These are phyloP conservation scores for Colletotrichum sp. DNA, from an alignment of 2,329 filamentous ascomycete genomes.

Conservation along the genomic window DNA sequence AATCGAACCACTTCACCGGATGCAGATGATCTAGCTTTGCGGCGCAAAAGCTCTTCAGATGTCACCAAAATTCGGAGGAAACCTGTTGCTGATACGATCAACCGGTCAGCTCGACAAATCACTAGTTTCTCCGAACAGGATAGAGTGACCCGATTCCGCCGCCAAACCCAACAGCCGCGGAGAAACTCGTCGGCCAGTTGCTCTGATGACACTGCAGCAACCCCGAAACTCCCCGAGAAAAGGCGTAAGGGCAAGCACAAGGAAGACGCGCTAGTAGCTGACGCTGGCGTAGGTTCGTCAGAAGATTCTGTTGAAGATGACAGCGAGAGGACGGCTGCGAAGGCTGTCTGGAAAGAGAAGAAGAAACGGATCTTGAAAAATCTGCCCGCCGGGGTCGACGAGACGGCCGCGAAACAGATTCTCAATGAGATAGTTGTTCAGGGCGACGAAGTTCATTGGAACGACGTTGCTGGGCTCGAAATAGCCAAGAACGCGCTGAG, in stretches of 20 bases:
- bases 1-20: background rate
- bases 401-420: constrained; percentile 84
- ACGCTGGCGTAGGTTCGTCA: constrained; percentile 51
- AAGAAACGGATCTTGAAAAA: constrained; percentile 74
- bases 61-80: constrained; percentile 5
- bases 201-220: background rate
- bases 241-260: constrained; percentile 31
- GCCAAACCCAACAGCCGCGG: background rate
- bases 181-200: constrained; percentile 1
- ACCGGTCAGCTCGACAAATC: background rate
- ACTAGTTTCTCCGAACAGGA: constrained; percentile 12
- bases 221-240: background rate
- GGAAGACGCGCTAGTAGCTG: constrained; percentile 39
- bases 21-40: background rate
- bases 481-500: constrained; percentile 90
- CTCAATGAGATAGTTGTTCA: constrained; percentile 95
- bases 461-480: constrained; percentile 89
- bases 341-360: constrained; percentile 63
- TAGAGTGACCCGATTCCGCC: background rate
- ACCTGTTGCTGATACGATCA: background rate
- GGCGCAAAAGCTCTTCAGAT: constrained; percentile 8
- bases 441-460: constrained; percentile 94
- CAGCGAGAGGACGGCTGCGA: constrained; percentile 42
- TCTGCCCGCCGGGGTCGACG: constrained; percentile 82
- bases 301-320: constrained; percentile 42